Conservation (phyloP, 352 stramenopile genomes). For the Pythium aristosporum region DNA sequence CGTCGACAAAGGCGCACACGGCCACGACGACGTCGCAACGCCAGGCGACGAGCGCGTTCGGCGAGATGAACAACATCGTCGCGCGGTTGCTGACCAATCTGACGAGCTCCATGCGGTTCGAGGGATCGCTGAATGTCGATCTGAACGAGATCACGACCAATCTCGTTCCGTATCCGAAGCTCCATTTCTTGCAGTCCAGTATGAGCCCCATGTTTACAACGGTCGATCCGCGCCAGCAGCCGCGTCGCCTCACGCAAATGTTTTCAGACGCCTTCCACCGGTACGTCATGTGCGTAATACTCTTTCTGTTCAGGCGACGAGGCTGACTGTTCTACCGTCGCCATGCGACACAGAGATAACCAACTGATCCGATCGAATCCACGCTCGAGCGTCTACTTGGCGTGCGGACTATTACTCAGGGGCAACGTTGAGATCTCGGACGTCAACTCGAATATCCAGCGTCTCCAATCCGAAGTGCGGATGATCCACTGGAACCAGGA, state of each 20-base stretch:
- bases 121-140: constrained; percentile 98
- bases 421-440: constrained; percentile 87
- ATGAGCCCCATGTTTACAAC: constrained; percentile 63
- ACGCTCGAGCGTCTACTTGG: constrained; percentile 72
- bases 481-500: constrained; percentile 92
- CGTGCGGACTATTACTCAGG: constrained; percentile 82
- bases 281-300: constrained; percentile 22
- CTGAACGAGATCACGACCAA: constrained; percentile 99
- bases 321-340: neutral
- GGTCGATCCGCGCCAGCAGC: constrained; percentile 48
- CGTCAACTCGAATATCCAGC: constrained; percentile 87
- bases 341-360: constrained; percentile 40
- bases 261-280: constrained; percentile 66
- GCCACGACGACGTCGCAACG: constrained; percentile 9
- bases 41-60: constrained; percentile 85
- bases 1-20: constrained; percentile 3
- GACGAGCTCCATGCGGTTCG: constrained; percentile 98
- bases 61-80: constrained; percentile 98
- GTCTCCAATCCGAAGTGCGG: constrained; percentile 71
- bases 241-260: constrained; percentile 57
- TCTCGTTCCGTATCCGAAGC: constrained; percentile 98
- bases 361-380: constrained; percentile 80
- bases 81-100: constrained; percentile 97
- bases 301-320: neutral
- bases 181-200: constrained; percentile 97